phyloP scores from a whole-genome alignment of 805 yeast genomes.

The Groenewaldozyma tartarivorans region DNA sequence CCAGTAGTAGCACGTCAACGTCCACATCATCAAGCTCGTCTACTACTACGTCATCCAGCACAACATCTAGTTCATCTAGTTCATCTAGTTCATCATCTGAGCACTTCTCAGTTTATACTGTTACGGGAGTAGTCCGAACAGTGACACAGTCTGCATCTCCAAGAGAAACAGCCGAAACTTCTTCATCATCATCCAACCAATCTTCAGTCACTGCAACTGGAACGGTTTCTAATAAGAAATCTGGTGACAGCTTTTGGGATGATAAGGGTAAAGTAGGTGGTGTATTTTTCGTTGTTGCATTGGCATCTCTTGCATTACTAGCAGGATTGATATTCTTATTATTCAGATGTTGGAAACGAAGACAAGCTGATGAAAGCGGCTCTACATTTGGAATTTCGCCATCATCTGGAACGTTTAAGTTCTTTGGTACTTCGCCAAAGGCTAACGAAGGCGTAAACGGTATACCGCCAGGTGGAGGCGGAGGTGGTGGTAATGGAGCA shows the following conservation, averaged over 20 bases:
- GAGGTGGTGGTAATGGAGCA: constrained; percentile 9
- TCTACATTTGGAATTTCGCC: constrained; percentile 1
- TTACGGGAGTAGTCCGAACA: constrained; percentile 18
- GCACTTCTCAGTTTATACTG: constrained; percentile 5
- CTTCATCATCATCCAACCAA: constrained; percentile 6
- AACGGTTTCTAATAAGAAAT: constrained; percentile 4
- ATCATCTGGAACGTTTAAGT: not conserved
- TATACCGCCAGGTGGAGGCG: constrained; percentile 6
- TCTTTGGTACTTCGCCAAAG: not conserved
- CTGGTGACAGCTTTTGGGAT: constrained; percentile 40
- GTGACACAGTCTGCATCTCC: constrained; percentile 19
- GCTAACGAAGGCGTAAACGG: too few species aligned
- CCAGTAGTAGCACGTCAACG: constrained; percentile 9
- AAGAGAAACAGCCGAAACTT: constrained; percentile 9
- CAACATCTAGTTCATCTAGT: constrained; percentile 8
- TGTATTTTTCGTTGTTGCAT: constrained; percentile 70
- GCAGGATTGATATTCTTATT: constrained; percentile 36
- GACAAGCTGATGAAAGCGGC: constrained; percentile 3
- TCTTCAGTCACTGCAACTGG: not conserved
- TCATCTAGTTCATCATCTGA: constrained; percentile 9
- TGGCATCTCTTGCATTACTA: constrained; percentile 42
- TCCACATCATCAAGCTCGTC: constrained; percentile 18
- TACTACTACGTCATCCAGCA: constrained; percentile 13
- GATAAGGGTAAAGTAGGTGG: constrained; percentile 77
- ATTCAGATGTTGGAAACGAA: constrained; percentile 20